These are phyloP conservation scores for Arabidopsis suecica DNA, from an alignment of 345 rosid species.

Conservation along the genomic window DNA sequence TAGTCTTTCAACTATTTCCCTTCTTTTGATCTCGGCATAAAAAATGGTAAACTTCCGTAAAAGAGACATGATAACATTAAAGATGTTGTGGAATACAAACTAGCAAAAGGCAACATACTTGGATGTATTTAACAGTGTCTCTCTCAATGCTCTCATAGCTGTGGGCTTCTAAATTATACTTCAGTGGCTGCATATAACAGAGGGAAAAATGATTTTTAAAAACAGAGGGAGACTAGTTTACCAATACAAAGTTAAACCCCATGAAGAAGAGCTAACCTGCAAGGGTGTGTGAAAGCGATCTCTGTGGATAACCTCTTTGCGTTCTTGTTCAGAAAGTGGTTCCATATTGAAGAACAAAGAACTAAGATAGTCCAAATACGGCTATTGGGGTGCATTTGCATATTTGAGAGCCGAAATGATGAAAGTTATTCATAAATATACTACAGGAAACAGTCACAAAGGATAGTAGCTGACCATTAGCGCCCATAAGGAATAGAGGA, in stretches of 20 bases:
- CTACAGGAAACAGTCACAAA: conserved; percentile 1
- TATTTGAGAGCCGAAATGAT: conserved; percentile 46
- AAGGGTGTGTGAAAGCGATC: conserved; percentile 75
- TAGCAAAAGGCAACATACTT: conserved; percentile 51
- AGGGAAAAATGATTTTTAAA: background rate
- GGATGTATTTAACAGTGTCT: conserved; percentile 70
- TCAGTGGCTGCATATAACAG: conserved; percentile 64
- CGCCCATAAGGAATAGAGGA: background rate
- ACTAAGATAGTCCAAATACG: conserved; percentile 73
- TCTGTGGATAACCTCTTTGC: conserved; percentile 64
- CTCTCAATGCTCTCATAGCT: conserved; percentile 79
- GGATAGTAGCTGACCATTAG: background rate
- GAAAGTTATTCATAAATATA: background rate
- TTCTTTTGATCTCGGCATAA: background rate
- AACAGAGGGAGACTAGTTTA: background rate
- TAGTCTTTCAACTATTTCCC: background rate
- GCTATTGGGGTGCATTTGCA: conserved; percentile 57
- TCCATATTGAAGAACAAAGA: conserved; percentile 72
- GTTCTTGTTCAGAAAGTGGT: conserved; percentile 75
- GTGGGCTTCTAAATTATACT: conserved; percentile 82
- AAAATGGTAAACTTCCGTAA: background rate
- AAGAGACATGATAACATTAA: background rate
- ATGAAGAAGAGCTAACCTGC: conserved; percentile 63
- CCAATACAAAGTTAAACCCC: background rate
- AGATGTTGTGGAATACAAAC: conserved; percentile 9